These are phyloP conservation scores for Chrysosporium keratinophilum DNA, from an alignment of 2,329 filamentous ascomycete genomes.

Conservation along the genomic window DNA sequence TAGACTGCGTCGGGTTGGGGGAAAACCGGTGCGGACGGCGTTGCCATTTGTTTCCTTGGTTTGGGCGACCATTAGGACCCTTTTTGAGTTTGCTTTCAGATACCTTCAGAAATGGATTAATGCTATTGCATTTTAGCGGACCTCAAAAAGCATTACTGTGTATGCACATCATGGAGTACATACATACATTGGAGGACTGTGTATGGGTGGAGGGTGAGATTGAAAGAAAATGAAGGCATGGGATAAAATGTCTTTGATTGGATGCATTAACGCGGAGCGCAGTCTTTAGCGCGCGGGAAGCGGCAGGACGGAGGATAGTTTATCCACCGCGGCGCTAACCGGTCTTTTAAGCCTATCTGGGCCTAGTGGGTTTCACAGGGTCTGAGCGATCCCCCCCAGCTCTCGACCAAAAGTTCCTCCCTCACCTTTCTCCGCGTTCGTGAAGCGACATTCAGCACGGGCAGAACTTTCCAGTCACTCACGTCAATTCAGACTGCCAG, in stretches of 20 bases:
- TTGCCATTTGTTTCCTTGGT: slow-evolving; percentile 23
- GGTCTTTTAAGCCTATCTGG: neutral
- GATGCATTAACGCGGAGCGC: neutral
- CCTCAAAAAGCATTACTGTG: neutral
- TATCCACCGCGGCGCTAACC: neutral
- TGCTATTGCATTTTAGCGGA: neutral
- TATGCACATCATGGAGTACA: neutral
- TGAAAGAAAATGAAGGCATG: neutral
- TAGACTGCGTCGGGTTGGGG: slow-evolving; percentile 37
- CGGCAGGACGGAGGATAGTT: neutral
- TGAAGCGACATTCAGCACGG: neutral
- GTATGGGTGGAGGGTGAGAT: too few relatives aligned
- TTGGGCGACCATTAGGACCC: neutral
- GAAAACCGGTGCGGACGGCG: slow-evolving; percentile 36
- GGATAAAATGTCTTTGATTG: neutral
- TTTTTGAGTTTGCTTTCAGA: slow-evolving; percentile 1
- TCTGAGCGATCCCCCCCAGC: slow-evolving; percentile 9
- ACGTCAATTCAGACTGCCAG: neutral
- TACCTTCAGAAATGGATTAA: slow-evolving; percentile 7
- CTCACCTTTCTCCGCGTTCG: slow-evolving; percentile 3
- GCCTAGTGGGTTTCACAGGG: slow-evolving; percentile 11
- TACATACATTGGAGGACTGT: too few relatives aligned
- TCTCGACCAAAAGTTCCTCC: neutral
- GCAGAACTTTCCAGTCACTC: neutral
- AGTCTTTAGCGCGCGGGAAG: neutral